Conservation (phyloP, 805 yeast species). For the Saturnispora gosingensis region DNA sequence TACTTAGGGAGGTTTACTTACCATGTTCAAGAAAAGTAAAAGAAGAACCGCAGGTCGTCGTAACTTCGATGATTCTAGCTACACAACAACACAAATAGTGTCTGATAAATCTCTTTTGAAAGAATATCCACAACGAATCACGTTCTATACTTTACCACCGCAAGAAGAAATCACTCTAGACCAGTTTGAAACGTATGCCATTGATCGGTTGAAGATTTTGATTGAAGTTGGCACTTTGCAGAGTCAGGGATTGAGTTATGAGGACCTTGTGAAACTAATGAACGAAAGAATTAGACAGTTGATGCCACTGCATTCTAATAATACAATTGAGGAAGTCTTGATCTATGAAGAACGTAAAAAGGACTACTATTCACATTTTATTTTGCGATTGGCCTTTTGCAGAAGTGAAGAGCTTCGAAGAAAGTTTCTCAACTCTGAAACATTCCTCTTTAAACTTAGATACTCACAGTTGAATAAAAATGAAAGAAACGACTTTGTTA, state of each 20-base stretch:
- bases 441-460: slow-evolving; percentile 63
- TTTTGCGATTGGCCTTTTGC: slow-evolving; percentile 82
- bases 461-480: slow-evolving; percentile 49
- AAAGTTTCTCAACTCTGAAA: slow-evolving; percentile 72
- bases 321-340: slow-evolving; percentile 29
- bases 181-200: slow-evolving; percentile 93
- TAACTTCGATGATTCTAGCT: slow-evolving; percentile 40
- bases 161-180: slow-evolving; percentile 79
- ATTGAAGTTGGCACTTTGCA: slow-evolving; percentile 74
- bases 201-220: slow-evolving; percentile 75
- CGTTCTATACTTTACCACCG: slow-evolving; percentile 74
- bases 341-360: slow-evolving; percentile 59
- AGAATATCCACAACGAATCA: slow-evolving; percentile 51
- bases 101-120: slow-evolving; percentile 3
- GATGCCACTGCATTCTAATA: slow-evolving; percentile 52
- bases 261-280: slow-evolving; percentile 57
- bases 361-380: slow-evolving; percentile 89
- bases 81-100: neutral
- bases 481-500: slow-evolving; percentile 69
- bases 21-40: slow-evolving; percentile 65
- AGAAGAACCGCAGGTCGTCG: slow-evolving; percentile 67
- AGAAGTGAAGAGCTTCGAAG: slow-evolving; percentile 74
- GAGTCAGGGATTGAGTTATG: slow-evolving; percentile 51
- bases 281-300: slow-evolving; percentile 55
- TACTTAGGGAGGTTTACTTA: neutral